These are phyloP conservation scores for Adiantum capillusveneris DNA, from an alignment of 75 land plant genomes.

Conservation along the genomic window DNA sequence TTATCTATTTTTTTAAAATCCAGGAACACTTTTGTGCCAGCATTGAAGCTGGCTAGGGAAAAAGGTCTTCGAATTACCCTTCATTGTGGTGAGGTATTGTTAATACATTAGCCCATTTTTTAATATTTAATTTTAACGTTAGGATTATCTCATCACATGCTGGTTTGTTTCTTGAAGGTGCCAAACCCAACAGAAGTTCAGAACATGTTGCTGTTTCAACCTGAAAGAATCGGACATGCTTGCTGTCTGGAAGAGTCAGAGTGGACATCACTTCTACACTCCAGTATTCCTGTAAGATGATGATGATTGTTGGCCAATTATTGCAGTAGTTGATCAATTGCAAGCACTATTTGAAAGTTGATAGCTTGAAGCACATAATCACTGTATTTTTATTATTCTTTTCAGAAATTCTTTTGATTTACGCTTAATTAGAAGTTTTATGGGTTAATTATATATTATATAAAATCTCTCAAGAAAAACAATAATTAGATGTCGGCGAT, in stretches of 20 bases:
- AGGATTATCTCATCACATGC: neutral
- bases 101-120: no score
- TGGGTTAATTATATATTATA: no score
- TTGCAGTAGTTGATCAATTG: no score
- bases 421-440: no score
- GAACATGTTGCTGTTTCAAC: constrained; percentile 70
- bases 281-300: constrained; percentile 61
- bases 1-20: no score
- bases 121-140: constrained; percentile 3
- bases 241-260: constrained; percentile 63
- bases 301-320: neutral
- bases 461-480: no score
- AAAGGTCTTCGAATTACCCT: constrained; percentile 67
- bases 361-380: no score
- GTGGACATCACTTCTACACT: constrained; percentile 54
- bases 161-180: constrained; percentile 36
- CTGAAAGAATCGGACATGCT: constrained; percentile 88
- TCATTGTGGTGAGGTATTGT: constrained; percentile 91
- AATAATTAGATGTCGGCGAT: no score
- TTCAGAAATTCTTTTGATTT: no score
- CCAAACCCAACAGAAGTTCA: constrained; percentile 67
- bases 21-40: constrained; percentile 86
- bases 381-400: no score
- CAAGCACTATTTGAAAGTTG: no score
- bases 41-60: constrained; percentile 62